Base-by-base conservation (phyloP, 441 rosid genomes). In the Brassica hybrid region DNA sequence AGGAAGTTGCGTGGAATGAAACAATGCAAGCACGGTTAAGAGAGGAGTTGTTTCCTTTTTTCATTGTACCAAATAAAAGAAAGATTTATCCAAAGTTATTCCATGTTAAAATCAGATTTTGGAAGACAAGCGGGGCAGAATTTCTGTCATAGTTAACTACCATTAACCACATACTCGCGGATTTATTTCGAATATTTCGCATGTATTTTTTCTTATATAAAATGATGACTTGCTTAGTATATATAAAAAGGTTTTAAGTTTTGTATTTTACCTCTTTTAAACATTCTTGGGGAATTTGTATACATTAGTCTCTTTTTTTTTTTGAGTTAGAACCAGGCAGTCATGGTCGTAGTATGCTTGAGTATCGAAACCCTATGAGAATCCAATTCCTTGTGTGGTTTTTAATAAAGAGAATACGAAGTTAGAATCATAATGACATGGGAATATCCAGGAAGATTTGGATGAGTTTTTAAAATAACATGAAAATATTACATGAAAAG, bases 381-480 rank as follows among this genome's bases (percentile, higher is more conserved):
- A 79, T 69, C 79, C 41, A 74, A 79, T 79, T 79, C 79, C 48
- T 67, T 63, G 54, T 74, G 67, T 7, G 75, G 65, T 64, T 69
- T 67, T 74, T 74, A 9, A 61, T 79, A 79, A 79, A 73, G 78
- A 62, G 74, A 25, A 73, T 66, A 67, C 14, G 66, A 73, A 67
- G 10, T 69, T 67, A 45, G 69, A 69, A 74, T 69, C 69, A 79
- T 74, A 79, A 74, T 74, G 71, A 74, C 0, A 67, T 3, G 78
- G 43, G 82, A 74, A 79, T 74, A 79, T 79, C 82, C 82, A 74
- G 1, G 78, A 78, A 79, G 82, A 79, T 74, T 64, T 79, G 18
- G 62, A 63, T 62, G 66, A 61, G 50, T 67, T 79, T 78, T 67
- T 72, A 76, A 76, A 80, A 58, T 81, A 52, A 59, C 77, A 75